A percentile compares a stretch with the other conserved stretches of the same genome.
These are phyloP conservation scores for Penicillium sclerotiorum DNA, from an alignment of 2,329 filamentous ascomycete species.

Conservation along the genomic window DNA sequence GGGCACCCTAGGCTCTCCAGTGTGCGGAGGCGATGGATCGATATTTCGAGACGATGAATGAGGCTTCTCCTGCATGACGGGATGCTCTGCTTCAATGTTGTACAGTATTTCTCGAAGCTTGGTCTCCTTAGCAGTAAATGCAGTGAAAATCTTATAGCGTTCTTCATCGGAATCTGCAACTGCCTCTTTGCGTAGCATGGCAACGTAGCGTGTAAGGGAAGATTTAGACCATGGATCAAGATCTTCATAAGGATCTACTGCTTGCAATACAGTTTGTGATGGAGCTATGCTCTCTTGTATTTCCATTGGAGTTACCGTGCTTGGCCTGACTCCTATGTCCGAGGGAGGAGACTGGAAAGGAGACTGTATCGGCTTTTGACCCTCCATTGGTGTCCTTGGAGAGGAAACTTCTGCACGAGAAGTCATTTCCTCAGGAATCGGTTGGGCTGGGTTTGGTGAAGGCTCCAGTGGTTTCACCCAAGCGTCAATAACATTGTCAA, in stretches of 20 bases:
- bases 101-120: constrained; percentile 53
- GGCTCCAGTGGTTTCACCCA: constrained; percentile 42
- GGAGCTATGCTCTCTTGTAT: constrained; percentile 8
- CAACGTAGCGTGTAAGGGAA: constrained; percentile 57
- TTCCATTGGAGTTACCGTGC: constrained; percentile 11
- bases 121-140: constrained; percentile 52
- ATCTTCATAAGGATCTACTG: constrained; percentile 52
- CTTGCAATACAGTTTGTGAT: constrained; percentile 25
- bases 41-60: constrained; percentile 1
- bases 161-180: constrained; percentile 52
- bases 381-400: constrained; percentile 16
- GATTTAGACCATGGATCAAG: constrained; percentile 61
- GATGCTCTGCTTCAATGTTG: constrained; percentile 49
- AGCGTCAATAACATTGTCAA: constrained; percentile 49
- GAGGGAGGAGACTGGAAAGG: neutral
- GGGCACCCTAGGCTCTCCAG: constrained; percentile 14
- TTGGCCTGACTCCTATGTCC: constrained; percentile 7
- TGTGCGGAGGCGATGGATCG: constrained; percentile 10
- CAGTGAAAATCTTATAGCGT: constrained; percentile 56
- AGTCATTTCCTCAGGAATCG: constrained; percentile 9
- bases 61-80: constrained; percentile 7
- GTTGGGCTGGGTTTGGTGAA: constrained; percentile 15
- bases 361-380: constrained; percentile 11
- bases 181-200: constrained; percentile 58
- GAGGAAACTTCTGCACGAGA: constrained; percentile 12